These are phyloP conservation scores for Pharus latifolius DNA, from an alignment of 176 grass and related monocot genomes.

Conservation along the genomic window DNA sequence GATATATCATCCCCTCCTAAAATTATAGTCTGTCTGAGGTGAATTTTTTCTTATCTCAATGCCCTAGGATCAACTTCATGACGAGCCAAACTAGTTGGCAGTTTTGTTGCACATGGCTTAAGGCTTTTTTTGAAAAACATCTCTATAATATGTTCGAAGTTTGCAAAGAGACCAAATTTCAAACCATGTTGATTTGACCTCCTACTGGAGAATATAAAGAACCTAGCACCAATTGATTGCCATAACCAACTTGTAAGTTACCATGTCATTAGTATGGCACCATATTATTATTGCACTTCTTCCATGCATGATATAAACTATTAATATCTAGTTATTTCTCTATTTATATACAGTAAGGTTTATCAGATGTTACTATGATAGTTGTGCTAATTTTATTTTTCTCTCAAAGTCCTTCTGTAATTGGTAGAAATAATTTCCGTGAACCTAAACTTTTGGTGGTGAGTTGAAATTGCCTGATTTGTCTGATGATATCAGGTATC, in stretches of 20 bases:
- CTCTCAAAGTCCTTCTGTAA: not conserved
- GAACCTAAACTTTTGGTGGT: not conserved
- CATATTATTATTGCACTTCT: too few species aligned
- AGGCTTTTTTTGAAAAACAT: too few species aligned
- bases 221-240: not conserved
- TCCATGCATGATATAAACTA: too few species aligned
- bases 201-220: not conserved
- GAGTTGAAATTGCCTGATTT: not conserved
- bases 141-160: not conserved
- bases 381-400: not conserved
- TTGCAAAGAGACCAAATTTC: not conserved
- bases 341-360: too few species aligned
- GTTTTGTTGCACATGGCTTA: not conserved
- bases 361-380: not conserved
- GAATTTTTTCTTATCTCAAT: too few species aligned
- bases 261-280: not conserved
- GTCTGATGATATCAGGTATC: conserved; percentile 50
- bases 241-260: not conserved
- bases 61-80: not conserved
- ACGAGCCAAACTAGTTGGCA: not conserved
- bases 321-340: too few species aligned
- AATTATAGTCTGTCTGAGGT: too few species aligned
- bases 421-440: too few species aligned
- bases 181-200: not conserved
- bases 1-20: too few species aligned